Evolutionary conservation across 345 rosid genomes (phyloP), one percentile per base, ranked within the genome.

Genomic region (Dovyalis caffra): DNA sequence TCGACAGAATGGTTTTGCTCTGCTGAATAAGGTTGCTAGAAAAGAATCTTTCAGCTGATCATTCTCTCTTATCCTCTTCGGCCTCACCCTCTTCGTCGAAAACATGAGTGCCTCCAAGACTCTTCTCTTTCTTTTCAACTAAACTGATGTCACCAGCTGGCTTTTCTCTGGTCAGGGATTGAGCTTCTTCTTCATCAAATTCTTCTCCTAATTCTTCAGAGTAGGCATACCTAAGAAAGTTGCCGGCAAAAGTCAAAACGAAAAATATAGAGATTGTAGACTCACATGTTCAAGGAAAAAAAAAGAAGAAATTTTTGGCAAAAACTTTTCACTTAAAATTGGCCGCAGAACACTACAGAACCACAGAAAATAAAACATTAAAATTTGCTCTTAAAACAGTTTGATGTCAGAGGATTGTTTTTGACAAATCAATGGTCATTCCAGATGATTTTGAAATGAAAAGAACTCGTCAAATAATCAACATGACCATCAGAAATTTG

Each of bases 51-150:
- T 51, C 3, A 8, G 15, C 20, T 38, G 23, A 37, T 87, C 77
- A 90, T 80, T 88, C 94, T 79, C 91, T 84, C 84, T 94, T 94
- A 67, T 87, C 95, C 82, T 89, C 97, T 85, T 93, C 95, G 20
- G 70, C 26, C 61, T 82, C 94, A 14, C 78, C 91, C 72, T 90
- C 92, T 3, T 77, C 64, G 26, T 91, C 87, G 6, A 77, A 81
- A 69, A 7, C 84, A 65, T 1, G 76, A 4, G 28, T 66, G 51
- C 28, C 67, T 57, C 57, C 74, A 1, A 37, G 76, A 70, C 83
- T 80, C 73, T 77, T 89, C 35, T 87, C 95, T 79, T 70, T 90
- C 82, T 85, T 91, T 62, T 75, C 83, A 29, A 88, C 94, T 76
- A 94, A 82, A 80, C 86, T 79, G 53, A 90, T 78, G 68, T 88